phyloP scores from a whole-genome alignment of 768 basidiomycete species.

The Mycena galopus region DNA sequence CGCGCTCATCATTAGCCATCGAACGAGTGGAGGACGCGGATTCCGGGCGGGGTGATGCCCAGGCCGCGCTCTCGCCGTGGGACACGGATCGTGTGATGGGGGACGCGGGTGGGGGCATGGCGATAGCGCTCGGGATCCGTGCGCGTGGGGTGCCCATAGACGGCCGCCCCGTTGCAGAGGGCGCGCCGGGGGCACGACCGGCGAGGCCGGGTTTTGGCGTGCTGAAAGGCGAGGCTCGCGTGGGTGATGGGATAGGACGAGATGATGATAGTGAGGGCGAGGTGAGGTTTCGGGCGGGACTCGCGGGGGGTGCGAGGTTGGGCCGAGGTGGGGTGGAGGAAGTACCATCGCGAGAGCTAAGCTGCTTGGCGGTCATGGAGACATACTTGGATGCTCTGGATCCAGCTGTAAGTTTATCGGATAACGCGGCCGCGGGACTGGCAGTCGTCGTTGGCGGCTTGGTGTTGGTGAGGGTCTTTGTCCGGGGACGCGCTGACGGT shows the following conservation, averaged over 20 bases:
- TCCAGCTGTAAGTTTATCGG: constrained; percentile 77
- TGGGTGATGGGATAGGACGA: constrained; percentile 55
- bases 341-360: constrained; percentile 62
- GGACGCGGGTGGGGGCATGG: constrained; percentile 87
- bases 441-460: constrained; percentile 46
- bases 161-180: constrained; percentile 51
- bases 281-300: constrained; percentile 44
- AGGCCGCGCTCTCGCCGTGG: constrained; percentile 54
- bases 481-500: constrained; percentile 49
- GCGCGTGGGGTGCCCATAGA: constrained; percentile 71
- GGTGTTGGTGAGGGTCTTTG: constrained; percentile 48
- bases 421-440: constrained; percentile 47
- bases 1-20: constrained; percentile 57
- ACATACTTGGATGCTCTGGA: constrained; percentile 89
- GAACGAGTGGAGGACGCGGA: constrained; percentile 46
- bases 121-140: constrained; percentile 77
- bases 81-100: constrained; percentile 61
- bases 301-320: constrained; percentile 38
- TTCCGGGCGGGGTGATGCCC: constrained; percentile 52
- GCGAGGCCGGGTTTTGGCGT: constrained; percentile 71
- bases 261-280: constrained; percentile 53
- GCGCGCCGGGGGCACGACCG: constrained; percentile 51
- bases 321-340: constrained; percentile 49
- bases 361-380: constrained; percentile 86
- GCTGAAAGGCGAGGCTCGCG: constrained; percentile 68